Percentiles rank a stretch among this genome's conserved stretches.
Evolutionary conservation across 2,329 filamentous ascomycete genomes (phyloP).

Genomic region (Rutstroemia sp.): DNA sequence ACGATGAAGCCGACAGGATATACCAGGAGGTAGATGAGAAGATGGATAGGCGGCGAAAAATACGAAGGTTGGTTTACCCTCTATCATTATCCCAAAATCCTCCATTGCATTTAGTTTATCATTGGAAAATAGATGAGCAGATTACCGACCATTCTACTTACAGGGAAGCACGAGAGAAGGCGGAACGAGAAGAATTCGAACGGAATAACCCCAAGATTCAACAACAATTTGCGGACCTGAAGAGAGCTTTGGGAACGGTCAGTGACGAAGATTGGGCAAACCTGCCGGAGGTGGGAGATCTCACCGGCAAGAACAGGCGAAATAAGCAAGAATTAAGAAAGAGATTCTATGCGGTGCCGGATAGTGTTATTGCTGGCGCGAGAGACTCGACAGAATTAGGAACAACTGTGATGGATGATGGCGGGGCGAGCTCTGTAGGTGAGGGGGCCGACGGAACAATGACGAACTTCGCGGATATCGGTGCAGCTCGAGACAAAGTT

Average conservation of each 20-base stretch:
- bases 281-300: slow-evolving; percentile 89
- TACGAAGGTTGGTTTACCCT: slow-evolving; percentile 66
- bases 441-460: slow-evolving; percentile 67
- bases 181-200: slow-evolving; percentile 92
- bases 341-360: slow-evolving; percentile 91
- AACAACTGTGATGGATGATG: slow-evolving; percentile 82
- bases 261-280: slow-evolving; percentile 96
- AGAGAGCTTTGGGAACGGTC: slow-evolving; percentile 79
- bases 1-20: slow-evolving; percentile 94
- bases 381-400: slow-evolving; percentile 74
- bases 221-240: slow-evolving; percentile 94
- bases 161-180: slow-evolving; percentile 89
- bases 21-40: slow-evolving; percentile 94
- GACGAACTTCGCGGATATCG: slow-evolving; percentile 97
- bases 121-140: slow-evolving; percentile 59
- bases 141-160: slow-evolving; percentile 65
- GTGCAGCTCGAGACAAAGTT: slow-evolving; percentile 91
- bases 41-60: slow-evolving; percentile 85
- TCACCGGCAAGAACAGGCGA: slow-evolving; percentile 88
- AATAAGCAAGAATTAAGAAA: slow-evolving; percentile 76
- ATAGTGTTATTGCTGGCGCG: slow-evolving; percentile 87
- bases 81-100: slow-evolving; percentile 19
- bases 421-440: slow-evolving; percentile 39
- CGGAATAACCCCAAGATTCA: slow-evolving; percentile 97
- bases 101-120: slow-evolving; percentile 57